Evolutionary conservation across 202 grass and related monocot species (phyloP).

Genomic region (Cymbopogon flexuosus): DNA sequence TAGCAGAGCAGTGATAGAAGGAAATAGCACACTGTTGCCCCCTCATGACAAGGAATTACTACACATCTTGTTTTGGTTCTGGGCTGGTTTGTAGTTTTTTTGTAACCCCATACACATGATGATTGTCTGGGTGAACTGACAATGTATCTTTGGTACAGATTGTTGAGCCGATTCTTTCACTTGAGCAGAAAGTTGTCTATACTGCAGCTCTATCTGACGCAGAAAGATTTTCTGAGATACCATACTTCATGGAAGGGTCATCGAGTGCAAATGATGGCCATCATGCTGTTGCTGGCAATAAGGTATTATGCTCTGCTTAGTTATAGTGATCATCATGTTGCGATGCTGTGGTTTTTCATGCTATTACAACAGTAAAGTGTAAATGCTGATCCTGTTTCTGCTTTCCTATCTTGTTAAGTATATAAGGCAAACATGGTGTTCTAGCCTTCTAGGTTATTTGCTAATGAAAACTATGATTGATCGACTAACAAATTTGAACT

Average conservation of each 20-base stretch:
- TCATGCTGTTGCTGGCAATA: slow-evolving; percentile 41
- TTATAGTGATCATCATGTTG: neutral
- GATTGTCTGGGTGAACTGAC: slow-evolving; percentile 22
- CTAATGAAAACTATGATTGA: neutral
- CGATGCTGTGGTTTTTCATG: neutral
- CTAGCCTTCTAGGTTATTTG: neutral
- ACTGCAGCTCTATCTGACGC: slow-evolving; percentile 55
- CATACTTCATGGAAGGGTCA: slow-evolving; percentile 38
- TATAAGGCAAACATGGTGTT: slow-evolving; percentile 5
- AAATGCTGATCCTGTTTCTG: slow-evolving; percentile 24
- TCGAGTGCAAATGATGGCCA: slow-evolving; percentile 26
- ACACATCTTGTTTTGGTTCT: slow-evolving; percentile 19
- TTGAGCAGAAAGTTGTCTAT: slow-evolving; percentile 67
- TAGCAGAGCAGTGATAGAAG: neutral
- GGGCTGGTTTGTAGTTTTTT: neutral
- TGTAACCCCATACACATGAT: neutral
- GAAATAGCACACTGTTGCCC: neutral
- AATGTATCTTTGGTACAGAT: slow-evolving; percentile 50
- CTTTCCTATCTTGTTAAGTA: slow-evolving; percentile 8
- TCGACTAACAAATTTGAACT: neutral
- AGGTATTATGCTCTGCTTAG: slow-evolving; percentile 41
- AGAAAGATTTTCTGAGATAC: slow-evolving; percentile 86
- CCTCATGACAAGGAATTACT: neutral
- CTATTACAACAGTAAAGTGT: neutral
- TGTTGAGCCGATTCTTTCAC: slow-evolving; percentile 42